These are phyloP conservation scores for Vigna hirtella DNA, from an alignment of 306 rosid genomes.

Conservation along the genomic window DNA sequence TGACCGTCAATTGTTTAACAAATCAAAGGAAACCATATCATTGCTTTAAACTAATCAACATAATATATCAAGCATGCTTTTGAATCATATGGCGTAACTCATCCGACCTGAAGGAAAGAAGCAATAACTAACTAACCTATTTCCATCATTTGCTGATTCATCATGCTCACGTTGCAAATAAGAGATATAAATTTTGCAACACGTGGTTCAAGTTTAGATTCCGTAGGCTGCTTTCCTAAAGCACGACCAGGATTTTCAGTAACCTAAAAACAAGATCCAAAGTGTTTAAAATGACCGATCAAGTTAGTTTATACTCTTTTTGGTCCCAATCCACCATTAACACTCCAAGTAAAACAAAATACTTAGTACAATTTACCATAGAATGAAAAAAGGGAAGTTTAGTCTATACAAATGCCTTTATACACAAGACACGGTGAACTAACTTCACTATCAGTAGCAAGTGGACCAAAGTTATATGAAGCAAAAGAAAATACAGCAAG, in stretches of 20 bases:
- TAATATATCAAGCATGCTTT: conserved; percentile 34
- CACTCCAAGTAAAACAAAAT: conserved; percentile 31
- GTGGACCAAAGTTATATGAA: conserved; percentile 11
- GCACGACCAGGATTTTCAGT: conserved; percentile 45
- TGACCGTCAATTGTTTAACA: conserved; percentile 12
- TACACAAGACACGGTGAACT: conserved; percentile 13
- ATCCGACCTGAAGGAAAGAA: conserved; percentile 26
- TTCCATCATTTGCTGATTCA: conserved; percentile 99
- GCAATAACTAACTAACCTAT: conserved; percentile 68
- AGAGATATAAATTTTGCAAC: conserved; percentile 89
- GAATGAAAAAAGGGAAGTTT: conserved; percentile 15
- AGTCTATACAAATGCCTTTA: neutral
- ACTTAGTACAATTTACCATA: neutral
- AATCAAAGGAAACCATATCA: conserved; percentile 17
- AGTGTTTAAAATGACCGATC: conserved; percentile 39
- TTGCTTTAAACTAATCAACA: conserved; percentile 25
- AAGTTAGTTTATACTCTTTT: conserved; percentile 9
- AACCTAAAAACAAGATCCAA: conserved; percentile 59
- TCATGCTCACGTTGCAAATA: conserved; percentile 90
- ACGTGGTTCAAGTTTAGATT: conserved; percentile 74
- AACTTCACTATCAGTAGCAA: conserved; percentile 13
- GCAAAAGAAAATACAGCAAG: conserved; percentile 31
- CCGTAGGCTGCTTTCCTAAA: conserved; percentile 64
- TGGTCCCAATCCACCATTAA: conserved; percentile 4
- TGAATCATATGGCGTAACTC: conserved; percentile 40